These are phyloP conservation scores for Pyricularia pennisetigena DNA, from an alignment of 2,329 filamentous ascomycete genomes.

Conservation along the genomic window DNA sequence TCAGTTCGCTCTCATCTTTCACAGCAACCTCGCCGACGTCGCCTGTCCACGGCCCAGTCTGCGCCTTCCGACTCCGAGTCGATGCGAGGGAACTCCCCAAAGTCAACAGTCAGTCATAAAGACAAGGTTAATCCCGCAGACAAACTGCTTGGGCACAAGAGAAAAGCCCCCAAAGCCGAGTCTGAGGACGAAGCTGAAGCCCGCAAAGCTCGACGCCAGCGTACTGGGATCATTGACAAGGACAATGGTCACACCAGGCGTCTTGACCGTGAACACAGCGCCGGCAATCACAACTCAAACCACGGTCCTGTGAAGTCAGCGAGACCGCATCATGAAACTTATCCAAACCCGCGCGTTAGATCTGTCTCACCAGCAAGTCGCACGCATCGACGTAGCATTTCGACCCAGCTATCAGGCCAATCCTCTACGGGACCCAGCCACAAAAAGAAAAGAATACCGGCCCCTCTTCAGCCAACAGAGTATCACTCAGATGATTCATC, in stretches of 20 bases:
- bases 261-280: conserved; percentile 17
- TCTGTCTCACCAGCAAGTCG: conserved; percentile 52
- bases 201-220: conserved; percentile 44
- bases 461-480: conserved; percentile 51
- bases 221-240: conserved; percentile 32
- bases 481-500: conserved; percentile 61
- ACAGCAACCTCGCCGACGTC: conserved; percentile 22
- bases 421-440: conserved; percentile 42
- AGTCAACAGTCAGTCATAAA: conserved; percentile 26
- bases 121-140: conserved; percentile 35
- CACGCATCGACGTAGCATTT: conserved; percentile 52
- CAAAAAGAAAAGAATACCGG: conserved; percentile 53
- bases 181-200: conserved; percentile 48
- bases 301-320: conserved; percentile 10
- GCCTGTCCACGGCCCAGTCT: conserved; percentile 27
- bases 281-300: conserved; percentile 10
- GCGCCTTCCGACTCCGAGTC: conserved; percentile 46
- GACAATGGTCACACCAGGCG: conserved; percentile 16
- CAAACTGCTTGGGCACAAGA: conserved; percentile 36
- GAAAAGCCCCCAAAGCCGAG: conserved; percentile 42
- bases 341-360: conserved; percentile 23
- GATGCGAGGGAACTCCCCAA: conserved; percentile 32
- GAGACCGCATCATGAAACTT: conserved; percentile 22
- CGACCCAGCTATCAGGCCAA: conserved; percentile 49
- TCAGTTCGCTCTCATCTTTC: conserved; percentile 19